Evolutionary conservation across 1,284 basidiomycete species (phyloP).

Genomic region (Apiotrichum veenhuisii): DNA sequence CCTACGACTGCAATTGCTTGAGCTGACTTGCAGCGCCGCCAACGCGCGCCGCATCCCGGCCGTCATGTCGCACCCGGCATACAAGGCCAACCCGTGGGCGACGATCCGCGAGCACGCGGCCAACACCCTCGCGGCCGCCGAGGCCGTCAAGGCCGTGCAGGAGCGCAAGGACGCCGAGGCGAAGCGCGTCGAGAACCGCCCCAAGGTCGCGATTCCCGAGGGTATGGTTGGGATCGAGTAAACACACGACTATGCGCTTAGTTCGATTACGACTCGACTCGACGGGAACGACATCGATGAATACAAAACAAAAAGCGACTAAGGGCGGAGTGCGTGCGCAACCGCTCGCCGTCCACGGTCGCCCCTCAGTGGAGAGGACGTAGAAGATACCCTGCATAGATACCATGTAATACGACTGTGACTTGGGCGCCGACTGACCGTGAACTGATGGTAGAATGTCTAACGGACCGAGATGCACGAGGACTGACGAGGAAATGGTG

Average conservation of each 20-base stretch:
- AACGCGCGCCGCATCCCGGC: constrained; percentile 41
- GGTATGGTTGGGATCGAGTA: constrained; percentile 19
- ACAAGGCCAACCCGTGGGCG: constrained; percentile 47
- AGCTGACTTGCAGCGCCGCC: constrained; percentile 24
- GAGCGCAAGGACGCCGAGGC: constrained; percentile 7
- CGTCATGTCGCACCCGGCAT: constrained; percentile 44
- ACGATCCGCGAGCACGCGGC: constrained; percentile 47
- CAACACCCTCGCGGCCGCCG: constrained; percentile 38
- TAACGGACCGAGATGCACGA: too few species aligned
- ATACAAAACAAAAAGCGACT: too few species aligned
- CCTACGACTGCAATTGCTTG: too few species aligned
- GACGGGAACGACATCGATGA: too few species aligned
- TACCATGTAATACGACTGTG: neutral
- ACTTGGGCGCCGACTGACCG: too few species aligned
- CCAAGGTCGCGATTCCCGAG: neutral
- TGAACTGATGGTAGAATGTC: too few species aligned
- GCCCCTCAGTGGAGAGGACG: neutral
- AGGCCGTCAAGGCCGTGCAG: constrained; percentile 10
- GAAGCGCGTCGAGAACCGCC: constrained; percentile 1
- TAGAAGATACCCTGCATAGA: constrained; percentile 2
- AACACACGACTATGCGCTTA: neutral
- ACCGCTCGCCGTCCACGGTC: neutral
- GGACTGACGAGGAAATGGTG: too few species aligned
- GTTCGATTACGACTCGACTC: neutral
- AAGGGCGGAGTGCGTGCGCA: too few species aligned